Base-by-base conservation (phyloP, 2,329 filamentous ascomycete genomes). In the Colletotrichum sp. region DNA sequence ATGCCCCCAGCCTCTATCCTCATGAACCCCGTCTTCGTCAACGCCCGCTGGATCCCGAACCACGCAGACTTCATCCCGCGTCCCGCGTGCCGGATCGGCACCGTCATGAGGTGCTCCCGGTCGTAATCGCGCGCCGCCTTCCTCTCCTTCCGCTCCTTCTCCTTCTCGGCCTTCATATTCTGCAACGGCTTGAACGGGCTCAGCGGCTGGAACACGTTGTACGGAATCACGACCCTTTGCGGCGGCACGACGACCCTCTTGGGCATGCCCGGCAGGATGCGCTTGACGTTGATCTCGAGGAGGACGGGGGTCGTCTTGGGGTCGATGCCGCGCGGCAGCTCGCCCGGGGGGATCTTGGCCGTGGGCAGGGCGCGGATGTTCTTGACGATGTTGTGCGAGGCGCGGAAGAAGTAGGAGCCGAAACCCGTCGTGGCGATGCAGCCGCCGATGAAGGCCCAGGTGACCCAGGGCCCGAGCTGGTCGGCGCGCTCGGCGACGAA, bases 351-450 rank as follows among this genome's bases (percentile, higher is more conserved):
- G 18, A 77, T 71, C 8, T 76, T 68, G 48, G 79, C 63, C 10
- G 83, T 79, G 3, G 89, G 90, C 18, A 93, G 83, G 16, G 92
- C 87, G 34, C 88, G 89, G 80, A 94, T 91, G 55, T 83, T 84
- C 69, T 87, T 88, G 78, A 95, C 88, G 65, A 95, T 86, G 68
- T 89, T 88, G 30, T 86, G 83, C 8, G 92, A 91, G 80, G 91
- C 89, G 72, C 90, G 81, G 59, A 93, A 82, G 78, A 94, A 90
- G 77, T 90, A 90, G 62, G 89, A 89, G 75, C 92, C 93, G 82
- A 93, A 88, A 52, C 85, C 86, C 69, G 87, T 90, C 86, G 94
- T 92, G 72, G 90, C 81, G 63, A 93, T 80, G 81, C 91, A 92
- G 60, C 93, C 87, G 57, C 88, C 86, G 55, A 87, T 89, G 79